Percentiles rank a stretch among this genome's conserved stretches.
phyloP scores from a whole-genome alignment of 2,329 filamentous ascomycete genomes.

The Cordyceps javanica region DNA sequence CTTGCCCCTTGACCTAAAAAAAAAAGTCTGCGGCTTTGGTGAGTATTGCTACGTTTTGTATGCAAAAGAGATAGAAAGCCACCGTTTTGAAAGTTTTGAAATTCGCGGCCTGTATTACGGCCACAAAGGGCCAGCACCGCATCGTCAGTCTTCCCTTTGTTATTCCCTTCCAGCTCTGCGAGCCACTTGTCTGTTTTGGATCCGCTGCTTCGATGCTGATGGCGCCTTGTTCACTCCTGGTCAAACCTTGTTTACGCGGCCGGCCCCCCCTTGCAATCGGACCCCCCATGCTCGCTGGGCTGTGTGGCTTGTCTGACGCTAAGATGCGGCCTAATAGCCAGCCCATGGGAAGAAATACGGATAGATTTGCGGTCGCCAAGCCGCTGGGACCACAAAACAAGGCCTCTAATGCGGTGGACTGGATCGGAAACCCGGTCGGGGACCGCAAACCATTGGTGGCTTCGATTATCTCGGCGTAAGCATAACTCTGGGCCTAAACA shows the following conservation, averaged over 20 bases:
- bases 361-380: conserved; percentile 10
- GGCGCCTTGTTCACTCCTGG: background rate
- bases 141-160: background rate
- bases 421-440: conserved; percentile 6
- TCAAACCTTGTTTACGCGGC: background rate
- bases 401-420: background rate
- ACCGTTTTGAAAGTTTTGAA: background rate
- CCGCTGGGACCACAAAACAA: conserved; percentile 3
- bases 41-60: background rate
- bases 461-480: conserved; percentile 4
- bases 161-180: background rate
- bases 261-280: background rate
- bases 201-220: background rate
- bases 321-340: background rate
- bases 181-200: background rate
- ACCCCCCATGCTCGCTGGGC: background rate
- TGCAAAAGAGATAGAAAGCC: background rate
- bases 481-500: conserved; percentile 6
- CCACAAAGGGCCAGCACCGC: background rate
- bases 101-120: background rate
- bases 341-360: conserved; percentile 1
- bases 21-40: background rate
- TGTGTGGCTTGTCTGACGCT: background rate
- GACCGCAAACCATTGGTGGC: conserved; percentile 11
- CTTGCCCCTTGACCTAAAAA: background rate